A percentile compares a stretch with the other conserved stretches of the same genome.
Conservation (phyloP, 2,329 filamentous ascomycete species). For the Pestalotiopsis sp. region DNA sequence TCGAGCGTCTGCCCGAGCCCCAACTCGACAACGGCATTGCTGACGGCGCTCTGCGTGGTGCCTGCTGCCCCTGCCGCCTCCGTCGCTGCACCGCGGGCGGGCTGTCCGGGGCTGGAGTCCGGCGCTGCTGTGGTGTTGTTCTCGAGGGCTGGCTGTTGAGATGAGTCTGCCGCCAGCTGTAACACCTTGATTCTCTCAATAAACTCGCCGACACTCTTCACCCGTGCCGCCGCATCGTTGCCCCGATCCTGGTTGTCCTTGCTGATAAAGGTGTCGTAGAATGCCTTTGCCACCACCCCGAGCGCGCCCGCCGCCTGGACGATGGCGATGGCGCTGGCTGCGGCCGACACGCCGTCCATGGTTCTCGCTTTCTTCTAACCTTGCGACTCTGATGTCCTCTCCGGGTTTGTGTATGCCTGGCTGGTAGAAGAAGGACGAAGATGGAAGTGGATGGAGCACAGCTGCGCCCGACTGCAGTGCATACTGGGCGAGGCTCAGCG, state of each 20-base stretch:
- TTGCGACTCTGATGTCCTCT: not conserved
- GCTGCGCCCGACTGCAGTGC: not conserved
- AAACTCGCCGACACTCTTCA: not conserved
- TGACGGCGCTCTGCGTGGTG: too few relatives aligned
- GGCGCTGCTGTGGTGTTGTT: not conserved
- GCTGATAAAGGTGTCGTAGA: conserved; percentile 8
- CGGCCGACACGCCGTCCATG: conserved; percentile 1
- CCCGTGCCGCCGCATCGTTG: not conserved
- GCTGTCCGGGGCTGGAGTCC: not conserved
- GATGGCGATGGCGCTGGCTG: conserved; percentile 5
- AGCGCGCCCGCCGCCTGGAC: not conserved
- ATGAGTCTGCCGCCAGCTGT: not conserved
- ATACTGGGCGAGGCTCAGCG: not conserved
- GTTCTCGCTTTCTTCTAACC: not conserved
- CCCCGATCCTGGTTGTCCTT: not conserved
- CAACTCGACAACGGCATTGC: not conserved
- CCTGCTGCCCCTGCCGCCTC: too few relatives aligned
- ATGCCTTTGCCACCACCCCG: not conserved
- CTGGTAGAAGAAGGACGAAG: too few relatives aligned
- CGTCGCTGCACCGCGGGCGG: not conserved
- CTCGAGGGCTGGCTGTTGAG: not conserved
- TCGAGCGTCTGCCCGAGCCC: not conserved
- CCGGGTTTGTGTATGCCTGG: too few relatives aligned
- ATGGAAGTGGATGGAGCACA: not conserved
- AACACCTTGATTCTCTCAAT: not conserved